Conservation (phyloP, 345 rosid species). For the Arabidopsis arenosa region DNA sequence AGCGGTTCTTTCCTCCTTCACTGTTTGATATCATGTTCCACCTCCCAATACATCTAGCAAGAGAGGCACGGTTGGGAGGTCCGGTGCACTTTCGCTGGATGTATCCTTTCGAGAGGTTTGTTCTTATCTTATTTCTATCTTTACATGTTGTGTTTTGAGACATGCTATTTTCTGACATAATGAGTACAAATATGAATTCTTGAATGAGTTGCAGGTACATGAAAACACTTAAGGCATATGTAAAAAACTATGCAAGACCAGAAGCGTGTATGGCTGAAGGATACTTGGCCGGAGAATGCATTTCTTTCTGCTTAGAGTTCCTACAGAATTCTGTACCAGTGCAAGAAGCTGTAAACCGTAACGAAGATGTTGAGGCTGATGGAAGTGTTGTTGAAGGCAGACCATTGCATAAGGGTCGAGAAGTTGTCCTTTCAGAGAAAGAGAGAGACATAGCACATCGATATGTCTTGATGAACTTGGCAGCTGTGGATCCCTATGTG, state of each 20-base stretch:
- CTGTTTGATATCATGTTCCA: no score
- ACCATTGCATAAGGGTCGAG: background rate
- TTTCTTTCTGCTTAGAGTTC: background rate
- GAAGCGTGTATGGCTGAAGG: background rate
- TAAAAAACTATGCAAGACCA: constrained; percentile 8
- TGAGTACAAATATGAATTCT: no score
- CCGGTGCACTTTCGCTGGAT: no score
- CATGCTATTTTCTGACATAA: no score
- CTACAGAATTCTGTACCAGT: background rate
- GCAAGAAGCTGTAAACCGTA: background rate
- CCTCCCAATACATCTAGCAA: no score
- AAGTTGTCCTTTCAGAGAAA: background rate
- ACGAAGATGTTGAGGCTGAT: background rate
- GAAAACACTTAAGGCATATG: constrained; percentile 4
- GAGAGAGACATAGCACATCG: background rate
- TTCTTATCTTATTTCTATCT: no score
- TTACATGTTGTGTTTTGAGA: no score
- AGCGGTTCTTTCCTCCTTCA: no score
- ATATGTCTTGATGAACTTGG: background rate
- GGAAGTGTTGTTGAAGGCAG: background rate
- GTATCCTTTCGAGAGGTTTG: no score
- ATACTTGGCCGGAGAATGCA: constrained; percentile 1
- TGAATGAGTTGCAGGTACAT: background rate
- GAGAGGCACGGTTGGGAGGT: no score
- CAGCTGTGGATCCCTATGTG: background rate